These are phyloP conservation scores for Raddia distichophylla DNA, from an alignment of 176 grass and related monocot genomes.

Conservation along the genomic window DNA sequence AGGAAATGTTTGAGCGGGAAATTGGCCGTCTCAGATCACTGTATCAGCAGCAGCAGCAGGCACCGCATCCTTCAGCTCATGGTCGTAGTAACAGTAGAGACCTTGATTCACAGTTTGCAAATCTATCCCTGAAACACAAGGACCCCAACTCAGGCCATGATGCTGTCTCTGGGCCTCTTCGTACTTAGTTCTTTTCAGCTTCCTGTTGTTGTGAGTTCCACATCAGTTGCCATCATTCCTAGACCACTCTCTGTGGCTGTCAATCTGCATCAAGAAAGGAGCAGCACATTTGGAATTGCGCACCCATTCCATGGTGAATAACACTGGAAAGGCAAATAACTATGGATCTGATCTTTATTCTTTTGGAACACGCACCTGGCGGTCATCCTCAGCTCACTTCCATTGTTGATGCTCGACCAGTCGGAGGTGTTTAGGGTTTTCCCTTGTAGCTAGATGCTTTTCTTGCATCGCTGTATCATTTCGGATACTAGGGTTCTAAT, in stretches of 20 bases:
- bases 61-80: slow-evolving; percentile 48
- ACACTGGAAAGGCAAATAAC: slow-evolving; percentile 51
- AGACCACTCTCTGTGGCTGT: slow-evolving; percentile 11
- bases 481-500: slow-evolving; percentile 46
- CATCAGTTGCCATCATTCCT: slow-evolving; percentile 29
- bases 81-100: slow-evolving; percentile 78
- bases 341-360: slow-evolving; percentile 64
- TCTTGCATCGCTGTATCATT: slow-evolving; percentile 58
- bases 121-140: slow-evolving; percentile 87
- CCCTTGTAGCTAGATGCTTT: slow-evolving; percentile 64
- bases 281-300: slow-evolving; percentile 36
- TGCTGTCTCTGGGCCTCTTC: slow-evolving; percentile 56
- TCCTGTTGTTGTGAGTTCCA: slow-evolving; percentile 41
- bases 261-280: slow-evolving; percentile 54
- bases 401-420: slow-evolving; percentile 84
- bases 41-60: slow-evolving; percentile 79
- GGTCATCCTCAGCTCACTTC: slow-evolving; percentile 69
- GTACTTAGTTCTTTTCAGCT: slow-evolving; percentile 53
- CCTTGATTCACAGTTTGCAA: slow-evolving; percentile 83
- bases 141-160: slow-evolving; percentile 62
- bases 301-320: slow-evolving; percentile 44
- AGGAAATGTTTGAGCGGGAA: slow-evolving; percentile 98
- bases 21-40: slow-evolving; percentile 65
- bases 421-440: slow-evolving; percentile 84
- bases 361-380: slow-evolving; percentile 79